Percentiles rank a stretch among this genome's conserved stretches.
phyloP scores from a whole-genome alignment of 345 rosid genomes.

The Melastoma malabathricum region DNA sequence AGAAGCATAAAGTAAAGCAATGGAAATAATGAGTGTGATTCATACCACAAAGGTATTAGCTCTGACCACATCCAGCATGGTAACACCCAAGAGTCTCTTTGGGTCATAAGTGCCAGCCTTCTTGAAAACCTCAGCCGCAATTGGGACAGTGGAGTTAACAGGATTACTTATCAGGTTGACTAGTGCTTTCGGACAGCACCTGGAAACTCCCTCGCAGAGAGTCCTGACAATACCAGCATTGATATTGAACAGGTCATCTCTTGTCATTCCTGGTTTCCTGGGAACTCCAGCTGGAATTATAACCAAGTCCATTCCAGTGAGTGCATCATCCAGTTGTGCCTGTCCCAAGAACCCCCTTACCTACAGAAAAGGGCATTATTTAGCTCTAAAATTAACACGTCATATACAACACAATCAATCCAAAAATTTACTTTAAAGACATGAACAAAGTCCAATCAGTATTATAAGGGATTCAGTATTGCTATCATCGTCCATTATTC shows the following conservation, averaged over 20 bases:
- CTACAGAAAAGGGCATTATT: conserved; percentile 13
- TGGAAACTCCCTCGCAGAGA: conserved; percentile 75
- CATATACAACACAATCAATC: too few relatives aligned
- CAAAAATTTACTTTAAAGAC: too few relatives aligned
- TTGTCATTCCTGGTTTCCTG: conserved; percentile 97
- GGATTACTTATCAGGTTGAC: conserved; percentile 92
- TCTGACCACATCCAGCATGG: conserved; percentile 94
- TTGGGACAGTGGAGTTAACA: conserved; percentile 91
- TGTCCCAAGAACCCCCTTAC: conserved; percentile 95
- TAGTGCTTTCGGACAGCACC: conserved; percentile 67
- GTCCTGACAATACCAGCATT: conserved; percentile 93
- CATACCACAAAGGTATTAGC: conserved; percentile 97
- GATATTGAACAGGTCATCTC: conserved; percentile 94
- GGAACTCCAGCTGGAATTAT: conserved; percentile 96
- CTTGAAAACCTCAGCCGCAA: conserved; percentile 90
- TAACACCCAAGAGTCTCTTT: conserved; percentile 75
- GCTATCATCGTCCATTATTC: too few relatives aligned
- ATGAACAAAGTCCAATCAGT: too few relatives aligned
- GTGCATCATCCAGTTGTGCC: conserved; percentile 68
- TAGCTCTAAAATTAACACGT: too few relatives aligned
- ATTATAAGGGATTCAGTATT: too few relatives aligned
- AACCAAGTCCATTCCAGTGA: conserved; percentile 83
- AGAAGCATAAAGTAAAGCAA: background rate
- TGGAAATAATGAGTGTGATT: background rate
- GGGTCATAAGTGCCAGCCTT: conserved; percentile 85